A percentile compares a stretch with the other conserved stretches of the same genome.
Conservation (phyloP, 129 eudicot species). For the Helichrysum umbraculigerum region DNA sequence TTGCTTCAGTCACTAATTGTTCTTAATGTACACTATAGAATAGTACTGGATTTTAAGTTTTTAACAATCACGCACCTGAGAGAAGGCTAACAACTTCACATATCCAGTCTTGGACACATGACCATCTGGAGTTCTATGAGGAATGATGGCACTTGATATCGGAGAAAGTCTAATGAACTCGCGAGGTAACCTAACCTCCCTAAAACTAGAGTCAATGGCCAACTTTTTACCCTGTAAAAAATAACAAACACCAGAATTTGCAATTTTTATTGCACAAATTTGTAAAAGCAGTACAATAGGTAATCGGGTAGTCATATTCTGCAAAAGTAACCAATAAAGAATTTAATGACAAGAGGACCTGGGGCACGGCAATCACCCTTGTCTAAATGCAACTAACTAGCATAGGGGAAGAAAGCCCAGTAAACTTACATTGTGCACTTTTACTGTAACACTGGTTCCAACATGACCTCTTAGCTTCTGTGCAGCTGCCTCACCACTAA, state of each 20-base stretch:
- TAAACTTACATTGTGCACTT: slow-evolving; percentile 67
- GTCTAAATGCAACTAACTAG: not conserved
- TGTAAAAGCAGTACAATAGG: not conserved
- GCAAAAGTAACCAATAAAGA: not conserved
- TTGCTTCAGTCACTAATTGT: not conserved
- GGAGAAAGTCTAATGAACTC: slow-evolving; percentile 90
- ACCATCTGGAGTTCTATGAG: slow-evolving; percentile 80
- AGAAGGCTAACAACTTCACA: slow-evolving; percentile 77
- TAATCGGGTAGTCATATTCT: not conserved
- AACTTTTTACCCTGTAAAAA: slow-evolving; percentile 55
- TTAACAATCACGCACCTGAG: slow-evolving; percentile 59
- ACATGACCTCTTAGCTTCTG: slow-evolving; percentile 96
- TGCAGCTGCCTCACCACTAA: slow-evolving; percentile 90
- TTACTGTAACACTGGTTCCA: slow-evolving; percentile 83
- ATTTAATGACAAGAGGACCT: not conserved
- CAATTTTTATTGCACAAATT: not conserved
- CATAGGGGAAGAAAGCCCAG: not conserved
- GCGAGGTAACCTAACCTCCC: slow-evolving; percentile 90
- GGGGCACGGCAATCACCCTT: not conserved
- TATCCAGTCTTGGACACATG: slow-evolving; percentile 84
- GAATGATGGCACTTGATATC: slow-evolving; percentile 80
- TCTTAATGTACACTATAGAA: not conserved
- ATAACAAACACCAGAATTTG: slow-evolving; percentile 19
- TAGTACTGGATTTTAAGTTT: not conserved
- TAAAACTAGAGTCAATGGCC: slow-evolving; percentile 46